These are phyloP conservation scores for Pleurotus pulmonarius DNA, from an alignment of 768 basidiomycete genomes.

Conservation along the genomic window DNA sequence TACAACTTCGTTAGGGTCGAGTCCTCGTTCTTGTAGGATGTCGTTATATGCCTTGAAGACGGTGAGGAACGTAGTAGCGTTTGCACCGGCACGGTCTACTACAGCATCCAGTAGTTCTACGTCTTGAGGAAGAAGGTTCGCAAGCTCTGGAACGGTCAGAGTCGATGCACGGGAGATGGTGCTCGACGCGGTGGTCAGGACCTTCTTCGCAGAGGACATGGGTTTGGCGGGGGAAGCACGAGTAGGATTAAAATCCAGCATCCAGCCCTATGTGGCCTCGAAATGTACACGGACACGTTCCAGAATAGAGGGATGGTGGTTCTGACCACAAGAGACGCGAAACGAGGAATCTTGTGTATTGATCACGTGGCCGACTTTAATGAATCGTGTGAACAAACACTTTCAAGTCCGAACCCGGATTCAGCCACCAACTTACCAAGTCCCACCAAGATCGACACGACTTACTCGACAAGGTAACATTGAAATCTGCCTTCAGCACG, in stretches of 20 bases:
- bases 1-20: constrained; percentile 77
- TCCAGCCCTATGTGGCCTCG: not conserved
- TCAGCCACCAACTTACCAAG: no score
- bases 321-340: not conserved
- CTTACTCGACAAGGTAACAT: no score
- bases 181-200: not conserved
- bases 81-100: constrained; percentile 59
- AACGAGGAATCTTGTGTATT: not conserved
- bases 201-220: not conserved
- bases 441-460: no score
- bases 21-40: constrained; percentile 64
- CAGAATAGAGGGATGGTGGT: not conserved
- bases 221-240: constrained; percentile 8
- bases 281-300: not conserved
- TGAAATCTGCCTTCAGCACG: no score
- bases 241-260: constrained; percentile 9
- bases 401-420: no score
- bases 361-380: not conserved
- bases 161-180: constrained; percentile 40
- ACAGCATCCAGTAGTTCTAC: constrained; percentile 74
- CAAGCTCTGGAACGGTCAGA: constrained; percentile 46
- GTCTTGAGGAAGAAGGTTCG: constrained; percentile 49
- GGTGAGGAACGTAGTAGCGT: constrained; percentile 71
- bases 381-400: no score
- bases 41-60: constrained; percentile 88